Conservation (phyloP, 2,329 filamentous ascomycete species). For the Ascochyta lentis region DNA sequence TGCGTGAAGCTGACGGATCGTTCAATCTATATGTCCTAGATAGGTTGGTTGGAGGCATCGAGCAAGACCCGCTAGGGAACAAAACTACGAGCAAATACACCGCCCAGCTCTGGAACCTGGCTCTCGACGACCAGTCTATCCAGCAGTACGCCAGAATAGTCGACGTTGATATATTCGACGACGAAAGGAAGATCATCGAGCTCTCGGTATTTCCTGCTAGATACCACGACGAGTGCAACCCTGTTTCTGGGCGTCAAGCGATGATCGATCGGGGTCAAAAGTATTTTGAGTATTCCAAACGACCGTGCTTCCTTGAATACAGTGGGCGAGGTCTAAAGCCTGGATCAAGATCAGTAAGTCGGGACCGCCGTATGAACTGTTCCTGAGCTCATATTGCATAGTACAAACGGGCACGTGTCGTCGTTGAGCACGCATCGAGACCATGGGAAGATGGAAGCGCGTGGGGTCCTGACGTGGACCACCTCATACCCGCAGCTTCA, state of each 20-base stretch:
- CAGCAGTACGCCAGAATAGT: background rate
- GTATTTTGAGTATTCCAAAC: background rate
- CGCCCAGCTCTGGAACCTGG: background rate
- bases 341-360: background rate
- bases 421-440: background rate
- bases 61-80: background rate
- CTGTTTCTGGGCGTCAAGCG: background rate
- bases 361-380: too few species aligned
- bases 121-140: background rate
- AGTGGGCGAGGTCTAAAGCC: background rate
- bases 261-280: background rate
- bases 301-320: background rate
- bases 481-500: too few species aligned
- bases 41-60: background rate
- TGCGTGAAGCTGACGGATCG: constrained; percentile 11
- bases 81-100: background rate
- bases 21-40: constrained; percentile 16
- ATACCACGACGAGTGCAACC: background rate
- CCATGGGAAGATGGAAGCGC: background rate
- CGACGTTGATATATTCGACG: background rate
- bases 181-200: background rate
- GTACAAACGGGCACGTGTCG: constrained; percentile 1
- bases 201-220: background rate
- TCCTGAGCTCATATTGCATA: background rate
- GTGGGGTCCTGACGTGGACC: background rate